phyloP scores from a whole-genome alignment of 148 eudicot species.

The Persicaria maculosa region DNA sequence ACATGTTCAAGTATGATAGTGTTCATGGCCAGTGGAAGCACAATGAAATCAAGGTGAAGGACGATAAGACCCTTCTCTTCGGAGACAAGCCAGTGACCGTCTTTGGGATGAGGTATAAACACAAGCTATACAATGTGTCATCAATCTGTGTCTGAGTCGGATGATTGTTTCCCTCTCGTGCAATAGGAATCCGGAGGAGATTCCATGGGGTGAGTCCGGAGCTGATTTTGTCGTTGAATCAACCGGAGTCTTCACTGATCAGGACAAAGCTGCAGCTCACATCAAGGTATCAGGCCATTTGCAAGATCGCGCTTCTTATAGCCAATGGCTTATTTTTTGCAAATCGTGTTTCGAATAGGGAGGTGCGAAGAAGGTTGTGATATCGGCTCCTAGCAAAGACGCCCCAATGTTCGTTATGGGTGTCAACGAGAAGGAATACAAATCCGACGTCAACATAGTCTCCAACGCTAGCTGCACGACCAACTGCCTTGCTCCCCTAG shows the following conservation, averaged over 20 bases:
- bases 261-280: slow-evolving; percentile 67
- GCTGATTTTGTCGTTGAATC: slow-evolving; percentile 62
- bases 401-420: slow-evolving; percentile 80
- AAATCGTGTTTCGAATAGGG: slow-evolving; percentile 25
- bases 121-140: background rate
- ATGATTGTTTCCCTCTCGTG: too few species aligned
- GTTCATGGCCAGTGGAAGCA: slow-evolving; percentile 58
- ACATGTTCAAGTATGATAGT: slow-evolving; percentile 66
- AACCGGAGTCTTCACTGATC: slow-evolving; percentile 57
- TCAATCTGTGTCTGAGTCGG: too few species aligned
- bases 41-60: slow-evolving; percentile 43
- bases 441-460: slow-evolving; percentile 42
- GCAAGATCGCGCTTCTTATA: too few species aligned
- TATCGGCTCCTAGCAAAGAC: slow-evolving; percentile 66
- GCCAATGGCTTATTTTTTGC: too few species aligned
- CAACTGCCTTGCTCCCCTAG: slow-evolving; percentile 80
- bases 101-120: slow-evolving; percentile 34
- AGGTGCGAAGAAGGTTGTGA: slow-evolving; percentile 68
- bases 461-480: slow-evolving; percentile 83
- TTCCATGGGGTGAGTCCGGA: slow-evolving; percentile 56
- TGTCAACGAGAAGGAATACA: slow-evolving; percentile 71
- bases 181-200: slow-evolving; percentile 55
- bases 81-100: slow-evolving; percentile 43
- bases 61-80: slow-evolving; percentile 48
- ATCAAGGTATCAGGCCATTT: slow-evolving; percentile 29